Evolutionary conservation across 225 moss, liverwort and hornwort genomes (phyloP).

Genomic region (Antitrichia curtipendula): DNA sequence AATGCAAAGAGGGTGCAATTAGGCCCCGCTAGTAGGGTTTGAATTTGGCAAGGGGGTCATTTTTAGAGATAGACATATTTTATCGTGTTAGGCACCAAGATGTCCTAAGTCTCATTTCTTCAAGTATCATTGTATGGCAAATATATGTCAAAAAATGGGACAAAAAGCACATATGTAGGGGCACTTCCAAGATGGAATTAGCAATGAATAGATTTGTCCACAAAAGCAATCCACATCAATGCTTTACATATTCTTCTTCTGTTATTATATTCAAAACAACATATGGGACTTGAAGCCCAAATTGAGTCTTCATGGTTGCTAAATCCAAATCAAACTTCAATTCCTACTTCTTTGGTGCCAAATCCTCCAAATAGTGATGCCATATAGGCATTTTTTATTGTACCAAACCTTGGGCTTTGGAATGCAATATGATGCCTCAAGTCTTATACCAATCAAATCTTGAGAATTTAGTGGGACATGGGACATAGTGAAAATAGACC

Average conservation of each 20-base stretch:
- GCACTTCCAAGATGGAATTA: accelerated
- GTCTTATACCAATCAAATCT: not conserved
- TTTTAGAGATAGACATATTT: not conserved
- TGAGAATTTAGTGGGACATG: not conserved
- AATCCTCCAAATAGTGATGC: not conserved
- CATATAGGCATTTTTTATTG: not conserved
- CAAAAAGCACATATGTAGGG: accelerated
- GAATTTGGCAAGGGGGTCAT: accelerated
- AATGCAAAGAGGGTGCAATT: not conserved
- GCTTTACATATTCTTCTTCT: not conserved
- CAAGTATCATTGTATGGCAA: not conserved
- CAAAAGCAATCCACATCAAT: accelerated
- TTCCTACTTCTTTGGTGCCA: accelerated
- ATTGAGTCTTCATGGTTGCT: too few relatives aligned
- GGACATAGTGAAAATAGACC: not conserved
- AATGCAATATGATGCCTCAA: too few relatives aligned
- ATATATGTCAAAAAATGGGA: not conserved
- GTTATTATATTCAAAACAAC: not conserved
- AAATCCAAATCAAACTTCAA: not conserved
- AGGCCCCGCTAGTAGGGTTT: too few relatives aligned
- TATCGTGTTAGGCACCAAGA: not conserved
- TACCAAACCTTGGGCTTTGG: accelerated
- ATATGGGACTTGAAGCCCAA: accelerated
- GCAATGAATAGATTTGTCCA: accelerated
- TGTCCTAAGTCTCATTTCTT: accelerated